A percentile compares a stretch with the other conserved stretches of the same genome.
phyloP scores from a whole-genome alignment of 306 rosid genomes.

The Mimosa pudica region DNA sequence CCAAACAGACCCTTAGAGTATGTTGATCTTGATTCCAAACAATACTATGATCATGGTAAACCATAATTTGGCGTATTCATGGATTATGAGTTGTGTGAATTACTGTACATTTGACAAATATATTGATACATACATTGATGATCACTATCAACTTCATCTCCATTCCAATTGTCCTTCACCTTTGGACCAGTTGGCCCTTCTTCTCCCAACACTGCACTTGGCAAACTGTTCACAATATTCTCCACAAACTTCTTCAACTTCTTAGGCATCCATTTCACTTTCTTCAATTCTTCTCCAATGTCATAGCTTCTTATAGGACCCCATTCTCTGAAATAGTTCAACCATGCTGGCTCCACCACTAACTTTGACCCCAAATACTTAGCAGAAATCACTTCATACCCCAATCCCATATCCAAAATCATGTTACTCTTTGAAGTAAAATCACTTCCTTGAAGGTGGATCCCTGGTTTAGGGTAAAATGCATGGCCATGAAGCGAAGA shows the following conservation, averaged over 20 bases:
- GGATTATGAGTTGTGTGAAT: not conserved
- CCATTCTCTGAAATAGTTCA: constrained; percentile 54
- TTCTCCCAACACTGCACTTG: constrained; percentile 52
- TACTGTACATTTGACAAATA: not conserved
- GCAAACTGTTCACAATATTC: constrained; percentile 38
- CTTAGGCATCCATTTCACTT: constrained; percentile 45
- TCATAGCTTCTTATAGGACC: constrained; percentile 48
- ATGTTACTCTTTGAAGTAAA: constrained; percentile 41
- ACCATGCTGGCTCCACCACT: constrained; percentile 48
- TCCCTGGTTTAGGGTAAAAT: constrained; percentile 47
- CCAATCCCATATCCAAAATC: constrained; percentile 36
- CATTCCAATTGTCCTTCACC: constrained; percentile 49
- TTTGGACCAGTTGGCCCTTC: constrained; percentile 73
- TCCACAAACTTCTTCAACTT: constrained; percentile 38
- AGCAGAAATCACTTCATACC: constrained; percentile 38
- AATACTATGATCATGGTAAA: not conserved
- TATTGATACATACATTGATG: not conserved
- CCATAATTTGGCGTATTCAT: not conserved
- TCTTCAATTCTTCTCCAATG: constrained; percentile 35
- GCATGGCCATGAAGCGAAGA: constrained; percentile 61
- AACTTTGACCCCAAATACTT: constrained; percentile 41
- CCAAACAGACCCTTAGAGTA: too few relatives aligned
- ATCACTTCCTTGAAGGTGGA: constrained; percentile 46
- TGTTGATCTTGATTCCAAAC: too few relatives aligned
- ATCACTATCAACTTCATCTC: constrained; percentile 43